Conservation (phyloP, 139 green algal genomes). For the Nannochloris sp. region DNA sequence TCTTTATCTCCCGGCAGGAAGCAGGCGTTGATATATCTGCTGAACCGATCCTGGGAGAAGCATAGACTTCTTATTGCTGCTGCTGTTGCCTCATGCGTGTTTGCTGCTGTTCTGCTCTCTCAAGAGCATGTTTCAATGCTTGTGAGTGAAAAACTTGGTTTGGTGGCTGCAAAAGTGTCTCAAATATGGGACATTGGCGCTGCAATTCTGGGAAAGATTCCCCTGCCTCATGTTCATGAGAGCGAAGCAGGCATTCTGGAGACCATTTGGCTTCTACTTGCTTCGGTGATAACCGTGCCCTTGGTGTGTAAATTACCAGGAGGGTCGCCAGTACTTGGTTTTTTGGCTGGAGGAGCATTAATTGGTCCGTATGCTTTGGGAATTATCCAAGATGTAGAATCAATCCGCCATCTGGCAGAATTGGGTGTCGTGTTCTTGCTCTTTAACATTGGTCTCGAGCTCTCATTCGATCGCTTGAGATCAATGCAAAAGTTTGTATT, state of each 20-base stretch:
- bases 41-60: too few relatives aligned
- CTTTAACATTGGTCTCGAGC: slow-evolving; percentile 96
- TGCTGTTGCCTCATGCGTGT: background rate
- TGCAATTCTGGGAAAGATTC: slow-evolving; percentile 14
- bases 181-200: slow-evolving; percentile 9
- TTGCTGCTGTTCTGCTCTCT: slow-evolving; percentile 1
- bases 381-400: slow-evolving; percentile 82
- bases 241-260: slow-evolving; percentile 70
- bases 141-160: background rate
- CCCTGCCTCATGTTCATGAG: slow-evolving; percentile 46
- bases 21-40: too few relatives aligned
- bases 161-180: background rate
- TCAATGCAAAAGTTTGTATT: slow-evolving; percentile 98
- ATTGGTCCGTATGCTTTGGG: slow-evolving; percentile 88
- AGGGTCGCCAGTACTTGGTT: slow-evolving; percentile 88
- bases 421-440: slow-evolving; percentile 94
- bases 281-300: slow-evolving; percentile 71
- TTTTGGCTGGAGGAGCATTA: slow-evolving; percentile 81
- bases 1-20: too few relatives aligned
- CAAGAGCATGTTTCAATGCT: background rate
- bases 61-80: too few relatives aligned
- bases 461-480: slow-evolving; percentile 84
- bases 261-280: slow-evolving; percentile 81
- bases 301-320: slow-evolving; percentile 85
- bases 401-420: slow-evolving; percentile 82